Percentiles rank a stretch among this genome's conserved stretches.
Conservation (phyloP, 1,284 basidiomycete species). For the Calocybe gambosa region DNA sequence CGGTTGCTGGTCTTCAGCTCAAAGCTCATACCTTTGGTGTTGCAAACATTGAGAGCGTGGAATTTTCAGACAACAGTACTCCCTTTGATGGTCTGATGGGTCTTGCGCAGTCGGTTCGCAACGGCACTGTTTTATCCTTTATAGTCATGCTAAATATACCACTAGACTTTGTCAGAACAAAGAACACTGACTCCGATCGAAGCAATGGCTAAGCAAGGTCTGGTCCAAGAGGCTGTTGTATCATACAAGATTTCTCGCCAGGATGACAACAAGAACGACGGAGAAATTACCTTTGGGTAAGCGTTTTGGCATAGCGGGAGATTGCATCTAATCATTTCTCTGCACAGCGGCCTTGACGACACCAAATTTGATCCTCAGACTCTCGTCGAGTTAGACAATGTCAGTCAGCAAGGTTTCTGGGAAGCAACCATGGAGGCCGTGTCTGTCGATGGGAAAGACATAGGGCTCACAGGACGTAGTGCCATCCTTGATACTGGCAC, state of each 20-base stretch:
- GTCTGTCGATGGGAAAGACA: conserved; percentile 48
- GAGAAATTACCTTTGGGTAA: conserved; percentile 74
- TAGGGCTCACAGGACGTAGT: conserved; percentile 52
- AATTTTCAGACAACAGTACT: conserved; percentile 50
- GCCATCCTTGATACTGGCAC: conserved; percentile 80
- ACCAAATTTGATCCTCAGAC: conserved; percentile 57
- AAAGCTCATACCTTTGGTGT: conserved; percentile 69
- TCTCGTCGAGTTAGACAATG: conserved; percentile 53
- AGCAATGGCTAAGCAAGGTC: conserved; percentile 53
- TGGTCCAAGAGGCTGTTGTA: conserved; percentile 65
- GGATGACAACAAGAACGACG: conserved; percentile 69
- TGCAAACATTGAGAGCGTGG: conserved; percentile 52
- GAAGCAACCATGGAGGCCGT: conserved; percentile 58
- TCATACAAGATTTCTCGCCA: conserved; percentile 79
- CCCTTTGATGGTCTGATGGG: conserved; percentile 85
- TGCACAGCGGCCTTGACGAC: conserved; percentile 55
- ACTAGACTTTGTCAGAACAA: conserved; percentile 60
- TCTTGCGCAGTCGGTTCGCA: conserved; percentile 62
- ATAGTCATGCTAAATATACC: background rate
- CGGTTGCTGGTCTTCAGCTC: conserved; percentile 61
- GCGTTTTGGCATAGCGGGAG: conserved; percentile 7
- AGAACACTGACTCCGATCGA: conserved; percentile 68
- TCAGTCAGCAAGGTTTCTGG: conserved; percentile 72
- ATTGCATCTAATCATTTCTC: background rate
- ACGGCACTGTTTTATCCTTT: background rate